These are phyloP conservation scores for Tuber magnatum DNA, from an alignment of 495 filamentous ascomycete genomes.

Conservation along the genomic window DNA sequence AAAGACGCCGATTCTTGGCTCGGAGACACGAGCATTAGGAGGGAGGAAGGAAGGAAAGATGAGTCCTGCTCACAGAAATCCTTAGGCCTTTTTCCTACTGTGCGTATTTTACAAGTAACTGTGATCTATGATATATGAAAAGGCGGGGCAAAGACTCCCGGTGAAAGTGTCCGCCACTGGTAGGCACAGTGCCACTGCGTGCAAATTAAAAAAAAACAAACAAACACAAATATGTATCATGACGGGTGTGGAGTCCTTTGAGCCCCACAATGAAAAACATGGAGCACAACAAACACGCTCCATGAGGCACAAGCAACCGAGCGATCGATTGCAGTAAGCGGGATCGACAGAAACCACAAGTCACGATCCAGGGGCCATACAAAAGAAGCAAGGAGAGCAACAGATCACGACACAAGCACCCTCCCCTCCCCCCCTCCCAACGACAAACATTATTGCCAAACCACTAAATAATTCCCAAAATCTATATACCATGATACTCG, in stretches of 20 bases:
- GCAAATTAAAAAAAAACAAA: not conserved
- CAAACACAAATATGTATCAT: not conserved
- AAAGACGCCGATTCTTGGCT: not conserved
- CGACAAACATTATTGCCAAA: no score
- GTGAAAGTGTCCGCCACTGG: not conserved
- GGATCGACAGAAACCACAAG: not conserved
- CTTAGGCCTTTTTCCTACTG: not conserved
- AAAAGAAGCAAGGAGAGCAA: not conserved
- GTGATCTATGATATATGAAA: not conserved
- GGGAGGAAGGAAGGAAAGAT: not conserved
- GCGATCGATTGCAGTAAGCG: not conserved
- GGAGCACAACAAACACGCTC: not conserved
- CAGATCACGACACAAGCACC: not conserved
- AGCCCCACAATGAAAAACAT: not conserved
- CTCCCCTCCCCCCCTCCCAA: no score
- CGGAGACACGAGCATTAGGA: not conserved
- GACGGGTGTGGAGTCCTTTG: not conserved
- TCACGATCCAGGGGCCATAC: not conserved
- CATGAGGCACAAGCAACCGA: not conserved
- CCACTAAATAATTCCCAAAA: no score
- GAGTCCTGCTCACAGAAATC: not conserved
- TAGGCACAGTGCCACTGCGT: not conserved
- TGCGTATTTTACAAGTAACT: not conserved
- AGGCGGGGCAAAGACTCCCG: not conserved
- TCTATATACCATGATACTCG: no score